A percentile compares a stretch with the other conserved stretches of the same genome.
These are phyloP conservation scores for Parasitella parasitica DNA, from an alignment of 371 early-diverging fungal species.

Conservation along the genomic window DNA sequence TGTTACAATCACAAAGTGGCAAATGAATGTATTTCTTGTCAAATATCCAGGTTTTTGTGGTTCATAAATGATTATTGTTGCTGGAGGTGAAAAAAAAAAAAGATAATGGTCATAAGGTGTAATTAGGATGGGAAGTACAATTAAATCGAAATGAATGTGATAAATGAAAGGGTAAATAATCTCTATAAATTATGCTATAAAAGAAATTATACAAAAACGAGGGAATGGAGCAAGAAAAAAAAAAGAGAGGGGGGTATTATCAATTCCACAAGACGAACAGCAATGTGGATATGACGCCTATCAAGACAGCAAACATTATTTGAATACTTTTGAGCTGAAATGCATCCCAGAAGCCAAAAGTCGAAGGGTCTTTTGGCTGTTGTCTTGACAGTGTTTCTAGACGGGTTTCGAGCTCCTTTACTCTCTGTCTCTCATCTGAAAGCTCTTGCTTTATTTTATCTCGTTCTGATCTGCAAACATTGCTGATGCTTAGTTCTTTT, in stretches of 20 bases:
- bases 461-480: background rate
- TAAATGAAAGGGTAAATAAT: background rate
- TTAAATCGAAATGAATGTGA: background rate
- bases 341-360: constrained; percentile 9
- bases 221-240: background rate
- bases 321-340: constrained; percentile 8
- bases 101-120: background rate
- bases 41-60: too few species aligned
- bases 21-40: background rate
- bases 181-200: too few species aligned
- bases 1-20: too few species aligned
- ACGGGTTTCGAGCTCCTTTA: constrained; percentile 6
- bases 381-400: background rate
- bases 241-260: background rate
- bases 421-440: constrained; percentile 1
- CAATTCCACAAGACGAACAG: constrained; percentile 19
- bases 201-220: background rate
- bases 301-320: constrained; percentile 2
- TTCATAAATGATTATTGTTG: too few species aligned
- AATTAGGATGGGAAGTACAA: background rate
- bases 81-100: background rate
- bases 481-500: background rate
- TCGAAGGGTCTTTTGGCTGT: background rate
- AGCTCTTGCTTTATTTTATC: background rate
- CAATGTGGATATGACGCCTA: constrained; percentile 19